Percentiles rank a stretch among this genome's conserved stretches.
These are phyloP conservation scores for Trichosporon faecale DNA, from an alignment of 1,284 basidiomycete species.

Conservation along the genomic window DNA sequence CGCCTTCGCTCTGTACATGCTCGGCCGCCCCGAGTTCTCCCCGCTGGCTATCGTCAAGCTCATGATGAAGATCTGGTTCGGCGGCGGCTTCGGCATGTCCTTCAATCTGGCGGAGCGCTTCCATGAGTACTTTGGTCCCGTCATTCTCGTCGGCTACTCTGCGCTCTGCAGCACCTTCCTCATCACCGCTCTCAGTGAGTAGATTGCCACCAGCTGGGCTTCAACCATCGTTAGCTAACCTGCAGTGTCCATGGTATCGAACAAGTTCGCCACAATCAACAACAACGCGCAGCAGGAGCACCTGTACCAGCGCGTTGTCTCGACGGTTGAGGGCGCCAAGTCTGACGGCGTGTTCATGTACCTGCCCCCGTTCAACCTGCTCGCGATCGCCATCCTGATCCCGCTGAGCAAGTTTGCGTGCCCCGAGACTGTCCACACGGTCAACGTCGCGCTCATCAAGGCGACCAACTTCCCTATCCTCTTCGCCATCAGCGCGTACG, in stretches of 20 bases:
- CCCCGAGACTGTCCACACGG: conserved; percentile 69
- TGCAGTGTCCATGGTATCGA: conserved; percentile 69
- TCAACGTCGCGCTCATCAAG: conserved; percentile 79
- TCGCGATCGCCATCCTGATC: conserved; percentile 69
- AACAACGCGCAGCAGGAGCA: conserved; percentile 80
- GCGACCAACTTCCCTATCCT: conserved; percentile 77
- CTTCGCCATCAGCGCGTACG: conserved; percentile 72
- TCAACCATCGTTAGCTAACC: no score
- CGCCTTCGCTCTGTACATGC: conserved; percentile 63
- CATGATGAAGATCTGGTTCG: conserved; percentile 39
- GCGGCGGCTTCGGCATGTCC: conserved; percentile 4
- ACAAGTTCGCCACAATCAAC: conserved; percentile 77
- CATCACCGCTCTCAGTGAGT: conserved; percentile 62
- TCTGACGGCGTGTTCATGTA: conserved; percentile 87
- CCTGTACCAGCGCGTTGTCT: conserved; percentile 80
- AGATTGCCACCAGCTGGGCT: background rate
- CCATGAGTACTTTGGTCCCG: conserved; percentile 70
- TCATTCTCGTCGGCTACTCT: conserved; percentile 79
- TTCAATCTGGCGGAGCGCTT: conserved; percentile 56
- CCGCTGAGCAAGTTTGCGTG: conserved; percentile 69
- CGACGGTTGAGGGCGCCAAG: conserved; percentile 85
- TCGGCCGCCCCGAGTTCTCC: conserved; percentile 1
- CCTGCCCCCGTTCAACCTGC: conserved; percentile 63
- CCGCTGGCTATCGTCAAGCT: conserved; percentile 59
- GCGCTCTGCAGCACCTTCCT: conserved; percentile 49